phyloP scores from a whole-genome alignment of 1,139 yeast genomes.

The Scheffersomyces stambukii region DNA sequence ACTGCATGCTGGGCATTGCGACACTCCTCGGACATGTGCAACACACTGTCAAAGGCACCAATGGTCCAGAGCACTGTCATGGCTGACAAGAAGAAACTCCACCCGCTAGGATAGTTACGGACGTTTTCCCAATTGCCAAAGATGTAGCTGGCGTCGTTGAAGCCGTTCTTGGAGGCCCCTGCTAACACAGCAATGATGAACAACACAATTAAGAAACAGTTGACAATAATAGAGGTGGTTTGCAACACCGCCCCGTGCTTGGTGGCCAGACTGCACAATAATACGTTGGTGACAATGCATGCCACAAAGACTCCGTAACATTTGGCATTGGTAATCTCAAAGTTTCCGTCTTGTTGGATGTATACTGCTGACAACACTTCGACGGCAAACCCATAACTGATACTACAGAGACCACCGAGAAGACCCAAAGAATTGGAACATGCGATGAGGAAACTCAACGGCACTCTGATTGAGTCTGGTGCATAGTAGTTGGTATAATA shows the following conservation, averaged over 20 bases:
- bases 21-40: conserved; percentile 73
- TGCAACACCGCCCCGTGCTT: conserved; percentile 55
- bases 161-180: conserved; percentile 31
- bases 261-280: conserved; percentile 30
- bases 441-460: conserved; percentile 44
- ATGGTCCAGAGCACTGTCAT: conserved; percentile 67
- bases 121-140: conserved; percentile 54
- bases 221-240: conserved; percentile 53
- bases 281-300: conserved; percentile 21
- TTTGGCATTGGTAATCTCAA: conserved; percentile 26
- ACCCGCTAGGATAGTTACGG: conserved; percentile 62
- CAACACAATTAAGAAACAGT: conserved; percentile 51
- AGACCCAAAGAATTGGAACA: conserved; percentile 34
- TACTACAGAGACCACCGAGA: conserved; percentile 35
- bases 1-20: conserved; percentile 62
- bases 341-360: conserved; percentile 27
- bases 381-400: conserved; percentile 35
- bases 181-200: conserved; percentile 66
- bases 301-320: conserved; percentile 37
- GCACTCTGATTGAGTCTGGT: conserved; percentile 27
- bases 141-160: conserved; percentile 41
- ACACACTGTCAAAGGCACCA: conserved; percentile 68
- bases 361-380: conserved; percentile 33
- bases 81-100: conserved; percentile 59
- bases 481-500: conserved; percentile 47